phyloP scores from a whole-genome alignment of 805 yeast genomes.

The Suhomyces sp. region DNA sequence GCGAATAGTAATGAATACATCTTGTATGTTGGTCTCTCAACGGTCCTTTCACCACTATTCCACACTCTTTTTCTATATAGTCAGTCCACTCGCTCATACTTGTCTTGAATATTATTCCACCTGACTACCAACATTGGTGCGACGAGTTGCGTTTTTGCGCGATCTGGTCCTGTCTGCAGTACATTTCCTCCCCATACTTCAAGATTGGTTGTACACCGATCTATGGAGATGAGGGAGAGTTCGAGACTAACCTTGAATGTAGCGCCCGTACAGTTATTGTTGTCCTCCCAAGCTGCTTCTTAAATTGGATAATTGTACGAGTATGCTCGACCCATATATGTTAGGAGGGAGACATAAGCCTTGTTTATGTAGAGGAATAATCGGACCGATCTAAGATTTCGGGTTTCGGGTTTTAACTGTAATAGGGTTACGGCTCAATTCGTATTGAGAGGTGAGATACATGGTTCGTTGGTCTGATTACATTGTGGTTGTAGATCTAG shows the following conservation, averaged over 20 bases:
- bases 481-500: too few species aligned
- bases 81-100: background rate
- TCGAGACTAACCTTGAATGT: background rate
- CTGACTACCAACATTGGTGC: background rate
- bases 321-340: too few species aligned
- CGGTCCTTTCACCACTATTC: background rate
- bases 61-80: background rate
- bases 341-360: too few species aligned
- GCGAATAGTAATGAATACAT: constrained; percentile 35
- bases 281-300: too few species aligned
- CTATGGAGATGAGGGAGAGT: background rate
- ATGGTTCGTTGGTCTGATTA: too few species aligned
- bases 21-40: constrained; percentile 32
- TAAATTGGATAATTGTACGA: too few species aligned
- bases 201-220: background rate
- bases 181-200: background rate
- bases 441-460: too few species aligned
- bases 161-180: background rate
- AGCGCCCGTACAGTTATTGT: too few species aligned
- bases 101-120: background rate
- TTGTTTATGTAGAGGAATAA: too few species aligned
- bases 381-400: too few species aligned
- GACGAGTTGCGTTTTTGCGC: background rate
- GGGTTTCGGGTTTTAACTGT: too few species aligned
- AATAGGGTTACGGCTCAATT: too few species aligned